Conservation (phyloP, 305 asterid genomes). For the Solanum hybrid region DNA sequence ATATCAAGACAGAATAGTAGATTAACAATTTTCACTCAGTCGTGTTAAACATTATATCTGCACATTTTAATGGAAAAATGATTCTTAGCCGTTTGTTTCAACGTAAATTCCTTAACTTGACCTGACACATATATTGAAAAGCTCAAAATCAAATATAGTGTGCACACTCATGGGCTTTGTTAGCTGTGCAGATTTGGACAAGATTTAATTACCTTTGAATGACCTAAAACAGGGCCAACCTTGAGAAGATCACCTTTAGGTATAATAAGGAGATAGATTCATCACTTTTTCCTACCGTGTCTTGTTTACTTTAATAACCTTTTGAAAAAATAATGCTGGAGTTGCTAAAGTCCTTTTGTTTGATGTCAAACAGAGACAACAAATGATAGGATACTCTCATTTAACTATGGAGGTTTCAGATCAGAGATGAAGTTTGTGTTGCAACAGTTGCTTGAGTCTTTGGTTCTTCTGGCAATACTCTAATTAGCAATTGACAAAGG, state of each 20-base stretch:
- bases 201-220: not conserved
- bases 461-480: not conserved
- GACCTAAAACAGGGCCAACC: not conserved
- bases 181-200: not conserved
- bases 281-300: not conserved
- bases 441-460: not conserved
- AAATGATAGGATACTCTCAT: slow-evolving; percentile 60
- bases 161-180: no score
- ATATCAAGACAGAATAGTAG: no score
- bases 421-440: slow-evolving; percentile 60
- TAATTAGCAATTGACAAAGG: not conserved
- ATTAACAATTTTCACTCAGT: no score
- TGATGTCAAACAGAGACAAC: slow-evolving; percentile 44
- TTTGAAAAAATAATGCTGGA: not conserved
- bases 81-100: no score
- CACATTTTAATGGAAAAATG: no score
- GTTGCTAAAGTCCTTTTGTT: not conserved
- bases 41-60: no score
- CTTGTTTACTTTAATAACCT: not conserved
- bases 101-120: no score
- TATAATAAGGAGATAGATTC: not conserved
- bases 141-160: no score
- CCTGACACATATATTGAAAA: no score
- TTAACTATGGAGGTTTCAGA: slow-evolving; percentile 51
- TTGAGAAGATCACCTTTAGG: not conserved